Base-by-base conservation (phyloP, 2,329 filamentous ascomycete species). In the Pseudogymnoascus sp. region DNA sequence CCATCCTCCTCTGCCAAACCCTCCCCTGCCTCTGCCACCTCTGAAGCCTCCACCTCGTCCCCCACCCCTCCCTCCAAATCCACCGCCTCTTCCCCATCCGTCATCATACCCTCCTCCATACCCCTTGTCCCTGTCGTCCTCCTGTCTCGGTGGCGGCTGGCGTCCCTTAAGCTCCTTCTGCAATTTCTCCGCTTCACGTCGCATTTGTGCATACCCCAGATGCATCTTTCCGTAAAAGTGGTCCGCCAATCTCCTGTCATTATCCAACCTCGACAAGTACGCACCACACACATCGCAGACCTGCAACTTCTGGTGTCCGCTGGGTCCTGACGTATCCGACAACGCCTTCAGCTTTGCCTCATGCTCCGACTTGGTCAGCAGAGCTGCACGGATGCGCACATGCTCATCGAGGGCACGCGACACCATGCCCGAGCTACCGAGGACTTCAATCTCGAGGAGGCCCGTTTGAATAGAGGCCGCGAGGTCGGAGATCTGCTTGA, bases 151-250 rank as follows among this genome's bases (percentile, higher is more conserved):
- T 16, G 83, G 85, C 39, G 84, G 82, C 57, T 81, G 79, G 28
- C 89, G 79, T 1, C 87, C 87, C 71, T 91, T 89, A 74, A 96
- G 80, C 72, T 97, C 91, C 74, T 91, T 91, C 59, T 88, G 88
- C 64, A 99, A 85, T n/a, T 83, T 78, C 61, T 96, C 91, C 70
- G 85, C 91, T 2, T 91, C 94, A 80, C 94, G 96, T 68, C 94
- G 85, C 94, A 99, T 99, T 76, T 96, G 90, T 14, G 94, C 94
- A 73, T 97, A 99, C 0, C 94, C 94, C 62, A 99, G 77, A 72
- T 99, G 94, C 94, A 99, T 99, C 80, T 99, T 99, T 20, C 94
- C 94, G 74, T 97, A 97, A 73, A 99, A 99, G 74, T 99, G 94
- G 72, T 99, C 94, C 18, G 94, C 94, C 71, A 99, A 74, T 30